Base-by-base conservation (phyloP, 2,329 filamentous ascomycete genomes). In the Didymosphaeria variabile region DNA sequence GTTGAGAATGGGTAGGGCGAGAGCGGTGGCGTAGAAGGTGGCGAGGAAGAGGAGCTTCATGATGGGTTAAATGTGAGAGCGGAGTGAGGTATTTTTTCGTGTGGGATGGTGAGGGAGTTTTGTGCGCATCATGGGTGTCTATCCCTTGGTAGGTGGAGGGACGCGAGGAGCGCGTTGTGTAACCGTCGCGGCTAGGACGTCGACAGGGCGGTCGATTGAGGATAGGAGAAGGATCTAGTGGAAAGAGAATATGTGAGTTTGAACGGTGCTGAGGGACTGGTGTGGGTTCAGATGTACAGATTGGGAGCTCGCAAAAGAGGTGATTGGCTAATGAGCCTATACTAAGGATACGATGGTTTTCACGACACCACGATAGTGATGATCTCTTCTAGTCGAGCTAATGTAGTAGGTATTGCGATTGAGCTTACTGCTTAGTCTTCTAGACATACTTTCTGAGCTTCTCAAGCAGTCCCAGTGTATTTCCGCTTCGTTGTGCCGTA, bases 101-200 rank as follows among this genome's bases (percentile, higher is more conserved):
- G n/a, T 40, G 12, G 19, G 49, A 36, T 23, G 32, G 17, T n/a
- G 17, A 34, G 31, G 5, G 10, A 38, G 49, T 23, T 38, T 38
- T 52, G 49, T 31, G 49, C 19, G 42, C 42, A 12, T 13, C 5
- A 19, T 23, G 38, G 42, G 19, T 9, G 26, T 29, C 26, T 29
- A 45, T 45, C 42, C 42, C 42, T 45, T 45, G 42, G 42, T 36
- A 36, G 17, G 38, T 17, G 15, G 17, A 17, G 13, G 13, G 17
- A 40, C 38, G 38, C 38, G 38, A 40, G 38, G 38, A 40, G 38
- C 38, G 38, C 38, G 38, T 40, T 40, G 38, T 40, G 38, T 40
- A 7, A 40, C 38, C n/a, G 5, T 40, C 38, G 38, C 38, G 38
- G 38, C n/a, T 19, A 17, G 8, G 7, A 38, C 13, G 36, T 13